Evolutionary conservation across 1,139 yeast species (phyloP).

Genomic region (Magnusiomyces sp.): DNA sequence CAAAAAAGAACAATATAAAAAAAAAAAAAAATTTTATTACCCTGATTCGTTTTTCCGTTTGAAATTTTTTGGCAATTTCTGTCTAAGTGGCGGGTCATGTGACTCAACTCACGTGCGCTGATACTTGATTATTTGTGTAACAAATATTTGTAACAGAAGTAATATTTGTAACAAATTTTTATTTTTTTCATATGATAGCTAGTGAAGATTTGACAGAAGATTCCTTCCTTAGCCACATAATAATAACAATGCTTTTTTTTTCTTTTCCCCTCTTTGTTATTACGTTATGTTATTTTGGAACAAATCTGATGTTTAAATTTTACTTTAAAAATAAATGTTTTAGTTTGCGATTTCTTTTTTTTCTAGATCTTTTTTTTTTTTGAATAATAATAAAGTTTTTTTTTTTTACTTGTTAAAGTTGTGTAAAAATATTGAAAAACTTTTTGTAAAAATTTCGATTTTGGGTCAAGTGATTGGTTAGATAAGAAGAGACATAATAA

Average conservation of each 20-base stretch:
- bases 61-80: constrained; percentile 28
- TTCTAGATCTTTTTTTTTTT: too few relatives aligned
- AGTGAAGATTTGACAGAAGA: constrained; percentile 13
- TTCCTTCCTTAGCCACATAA: constrained; percentile 3
- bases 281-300: background rate
- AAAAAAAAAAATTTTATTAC: background rate
- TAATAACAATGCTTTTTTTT: background rate
- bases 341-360: background rate
- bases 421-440: background rate
- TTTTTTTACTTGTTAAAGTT: background rate
- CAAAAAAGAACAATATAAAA: too few relatives aligned
- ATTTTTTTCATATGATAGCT: too few relatives aligned
- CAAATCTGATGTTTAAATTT: background rate
- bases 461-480: too few relatives aligned
- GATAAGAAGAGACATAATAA: background rate
- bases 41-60: background rate
- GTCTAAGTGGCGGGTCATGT: too few relatives aligned
- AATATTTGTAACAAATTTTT: too few relatives aligned
- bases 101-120: too few relatives aligned
- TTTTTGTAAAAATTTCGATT: background rate
- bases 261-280: background rate
- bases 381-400: background rate
- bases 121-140: too few relatives aligned
- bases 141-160: too few relatives aligned
- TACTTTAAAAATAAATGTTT: background rate